Evolutionary conservation across 805 yeast genomes (phyloP).

Genomic region (Candida suzukii): DNA sequence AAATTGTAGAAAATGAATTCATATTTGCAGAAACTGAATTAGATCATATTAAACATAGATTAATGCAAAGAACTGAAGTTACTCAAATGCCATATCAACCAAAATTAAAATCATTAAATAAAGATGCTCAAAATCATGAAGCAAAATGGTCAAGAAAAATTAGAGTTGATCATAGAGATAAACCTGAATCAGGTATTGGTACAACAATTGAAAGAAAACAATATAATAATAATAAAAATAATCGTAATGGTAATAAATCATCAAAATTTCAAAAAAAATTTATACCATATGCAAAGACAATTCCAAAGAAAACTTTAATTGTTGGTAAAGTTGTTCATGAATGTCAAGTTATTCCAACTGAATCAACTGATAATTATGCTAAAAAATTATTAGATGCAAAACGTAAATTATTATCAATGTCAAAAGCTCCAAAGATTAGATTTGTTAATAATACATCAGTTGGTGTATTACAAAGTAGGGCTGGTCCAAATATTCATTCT

Average conservation of each 20-base stretch:
- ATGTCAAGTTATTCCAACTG: slow-evolving; percentile 79
- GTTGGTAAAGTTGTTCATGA: slow-evolving; percentile 89
- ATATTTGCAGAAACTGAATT: slow-evolving; percentile 84
- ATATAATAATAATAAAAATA: slow-evolving; percentile 10
- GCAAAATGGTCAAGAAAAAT: slow-evolving; percentile 24
- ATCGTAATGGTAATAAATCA: background rate
- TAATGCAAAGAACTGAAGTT: slow-evolving; percentile 43
- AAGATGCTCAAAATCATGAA: slow-evolving; percentile 25
- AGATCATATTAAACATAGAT: slow-evolving; percentile 49
- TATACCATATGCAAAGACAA: slow-evolving; percentile 80
- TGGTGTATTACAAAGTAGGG: slow-evolving; percentile 81
- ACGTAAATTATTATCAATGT: no score
- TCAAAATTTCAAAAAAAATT: slow-evolving; percentile 17
- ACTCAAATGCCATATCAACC: slow-evolving; percentile 49
- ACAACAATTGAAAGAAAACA: slow-evolving; percentile 15
- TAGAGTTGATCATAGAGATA: slow-evolving; percentile 12
- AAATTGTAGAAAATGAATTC: slow-evolving; percentile 76
- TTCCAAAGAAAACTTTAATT: slow-evolving; percentile 80
- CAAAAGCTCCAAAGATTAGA: no score
- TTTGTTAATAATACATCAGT: slow-evolving; percentile 60
- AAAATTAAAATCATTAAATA: slow-evolving; percentile 31
- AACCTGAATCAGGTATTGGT: slow-evolving; percentile 25
- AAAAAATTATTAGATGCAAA: slow-evolving; percentile 45
- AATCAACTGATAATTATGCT: slow-evolving; percentile 57
- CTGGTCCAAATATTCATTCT: slow-evolving; percentile 74